Evolutionary conservation across 371 early-diverging fungal genomes (phyloP).

Genomic region (Saksenaea oblongispora): DNA sequence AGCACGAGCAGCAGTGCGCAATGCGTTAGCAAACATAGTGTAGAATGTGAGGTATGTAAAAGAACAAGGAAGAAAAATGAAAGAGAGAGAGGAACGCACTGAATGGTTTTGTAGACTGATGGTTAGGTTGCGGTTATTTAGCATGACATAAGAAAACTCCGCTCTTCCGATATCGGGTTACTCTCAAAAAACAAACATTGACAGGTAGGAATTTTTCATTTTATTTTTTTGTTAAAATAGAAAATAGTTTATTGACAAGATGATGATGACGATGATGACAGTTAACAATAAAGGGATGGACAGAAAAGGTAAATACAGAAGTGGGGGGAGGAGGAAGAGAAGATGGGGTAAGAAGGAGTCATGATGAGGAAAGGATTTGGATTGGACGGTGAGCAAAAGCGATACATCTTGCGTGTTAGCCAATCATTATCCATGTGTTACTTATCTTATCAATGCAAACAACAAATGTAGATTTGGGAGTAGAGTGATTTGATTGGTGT

Average conservation of each 20-base stretch:
- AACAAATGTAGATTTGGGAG: neutral
- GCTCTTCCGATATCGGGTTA: neutral
- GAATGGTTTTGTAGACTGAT: neutral
- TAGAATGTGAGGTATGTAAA: slow-evolving; percentile 28
- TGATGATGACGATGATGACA: neutral
- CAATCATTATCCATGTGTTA: slow-evolving; percentile 16
- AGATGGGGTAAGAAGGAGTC: neutral
- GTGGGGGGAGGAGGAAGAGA: neutral
- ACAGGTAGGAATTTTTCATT: no score
- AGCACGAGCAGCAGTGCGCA: slow-evolving; percentile 45
- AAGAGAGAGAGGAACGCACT: slow-evolving; percentile 10
- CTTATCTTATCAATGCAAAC: slow-evolving; percentile 34
- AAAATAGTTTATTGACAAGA: neutral
- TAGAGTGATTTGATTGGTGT: slow-evolving; percentile 42
- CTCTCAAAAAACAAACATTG: no score
- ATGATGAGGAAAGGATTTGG: neutral
- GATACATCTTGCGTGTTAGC: slow-evolving; percentile 24
- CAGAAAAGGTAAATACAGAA: neutral
- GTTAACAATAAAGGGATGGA: neutral
- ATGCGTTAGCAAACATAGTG: slow-evolving; percentile 41
- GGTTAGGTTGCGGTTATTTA: neutral
- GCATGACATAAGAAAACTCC: neutral
- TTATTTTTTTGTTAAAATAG: neutral
- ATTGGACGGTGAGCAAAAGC: slow-evolving; percentile 5
- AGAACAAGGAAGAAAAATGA: slow-evolving; percentile 3